A percentile compares a stretch with the other conserved stretches of the same genome.
These are phyloP conservation scores for Grosmannia huntii DNA, from an alignment of 2,329 filamentous ascomycete genomes.

Conservation along the genomic window DNA sequence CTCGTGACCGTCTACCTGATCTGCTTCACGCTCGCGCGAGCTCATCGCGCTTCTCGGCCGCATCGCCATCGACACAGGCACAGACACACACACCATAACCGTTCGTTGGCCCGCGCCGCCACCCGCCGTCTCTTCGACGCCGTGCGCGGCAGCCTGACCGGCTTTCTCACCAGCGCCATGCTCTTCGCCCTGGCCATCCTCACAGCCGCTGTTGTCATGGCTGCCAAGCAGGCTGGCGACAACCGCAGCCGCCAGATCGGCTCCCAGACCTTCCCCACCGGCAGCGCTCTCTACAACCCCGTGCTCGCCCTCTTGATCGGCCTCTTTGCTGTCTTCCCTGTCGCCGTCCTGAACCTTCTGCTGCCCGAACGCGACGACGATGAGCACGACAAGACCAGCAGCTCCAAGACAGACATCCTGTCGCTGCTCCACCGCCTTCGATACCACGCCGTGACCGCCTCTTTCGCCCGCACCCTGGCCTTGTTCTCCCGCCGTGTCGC, in stretches of 20 bases:
- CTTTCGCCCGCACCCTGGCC: too few species aligned
- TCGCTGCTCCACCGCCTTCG: background rate
- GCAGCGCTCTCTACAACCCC: constrained; percentile 12
- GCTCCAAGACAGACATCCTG: background rate
- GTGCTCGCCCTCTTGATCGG: constrained; percentile 10
- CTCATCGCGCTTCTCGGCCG: background rate
- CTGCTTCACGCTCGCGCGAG: background rate
- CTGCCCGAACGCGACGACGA: constrained; percentile 3
- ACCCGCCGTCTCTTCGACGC: constrained; percentile 15
- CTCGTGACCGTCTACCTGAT: background rate
- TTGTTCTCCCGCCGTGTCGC: background rate
- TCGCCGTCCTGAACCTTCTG: constrained; percentile 9
- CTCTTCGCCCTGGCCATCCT: constrained; percentile 12
- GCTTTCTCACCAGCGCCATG: constrained; percentile 12
- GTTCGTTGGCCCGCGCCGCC: background rate
- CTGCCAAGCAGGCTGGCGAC: background rate
- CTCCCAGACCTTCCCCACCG: constrained; percentile 5
- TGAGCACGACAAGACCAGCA: background rate
- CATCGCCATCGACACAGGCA: background rate
- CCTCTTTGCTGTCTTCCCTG: constrained; percentile 6
- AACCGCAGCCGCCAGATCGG: background rate
- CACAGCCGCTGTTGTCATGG: constrained; percentile 9
- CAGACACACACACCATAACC: background rate
- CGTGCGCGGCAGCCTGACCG: constrained; percentile 14
- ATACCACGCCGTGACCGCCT: background rate